Percentiles rank a stretch among this genome's conserved stretches.
Evolutionary conservation across 2,329 filamentous ascomycete species (phyloP).

Genomic region (Albifimbria verrucaria): DNA sequence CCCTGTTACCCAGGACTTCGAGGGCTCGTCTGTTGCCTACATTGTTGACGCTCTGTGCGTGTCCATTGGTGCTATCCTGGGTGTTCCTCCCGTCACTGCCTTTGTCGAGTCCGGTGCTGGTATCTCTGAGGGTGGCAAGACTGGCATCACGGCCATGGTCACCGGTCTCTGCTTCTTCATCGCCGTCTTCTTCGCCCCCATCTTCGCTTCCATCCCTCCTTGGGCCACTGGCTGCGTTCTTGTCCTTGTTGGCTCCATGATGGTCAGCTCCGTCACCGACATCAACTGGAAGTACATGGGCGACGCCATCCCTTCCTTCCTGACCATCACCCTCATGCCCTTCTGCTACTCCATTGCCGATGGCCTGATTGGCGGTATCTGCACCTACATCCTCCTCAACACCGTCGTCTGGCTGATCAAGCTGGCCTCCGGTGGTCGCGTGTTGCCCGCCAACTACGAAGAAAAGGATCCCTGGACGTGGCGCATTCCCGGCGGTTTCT

Average conservation of each 20-base stretch:
- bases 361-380: constrained; percentile 61
- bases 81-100: constrained; percentile 64
- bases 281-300: constrained; percentile 83
- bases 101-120: constrained; percentile 70
- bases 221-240: constrained; percentile 77
- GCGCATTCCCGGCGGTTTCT: not conserved
- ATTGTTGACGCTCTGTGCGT: constrained; percentile 63
- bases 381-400: not conserved
- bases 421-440: not conserved
- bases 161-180: constrained; percentile 65
- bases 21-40: constrained; percentile 73
- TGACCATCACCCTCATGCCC: constrained; percentile 76
- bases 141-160: constrained; percentile 63
- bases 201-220: constrained; percentile 68
- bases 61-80: constrained; percentile 63
- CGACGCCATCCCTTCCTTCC: constrained; percentile 74
- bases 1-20: constrained; percentile 66
- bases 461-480: not conserved
- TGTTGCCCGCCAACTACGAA: not conserved
- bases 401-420: not conserved
- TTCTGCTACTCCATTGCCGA: constrained; percentile 83
- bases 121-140: constrained; percentile 67
- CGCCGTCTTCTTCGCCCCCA: constrained; percentile 66
- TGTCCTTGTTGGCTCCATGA: constrained; percentile 75
- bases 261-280: constrained; percentile 69